Conservation (phyloP, 2,329 filamentous ascomycete species). For the Alternaria arbusti region DNA sequence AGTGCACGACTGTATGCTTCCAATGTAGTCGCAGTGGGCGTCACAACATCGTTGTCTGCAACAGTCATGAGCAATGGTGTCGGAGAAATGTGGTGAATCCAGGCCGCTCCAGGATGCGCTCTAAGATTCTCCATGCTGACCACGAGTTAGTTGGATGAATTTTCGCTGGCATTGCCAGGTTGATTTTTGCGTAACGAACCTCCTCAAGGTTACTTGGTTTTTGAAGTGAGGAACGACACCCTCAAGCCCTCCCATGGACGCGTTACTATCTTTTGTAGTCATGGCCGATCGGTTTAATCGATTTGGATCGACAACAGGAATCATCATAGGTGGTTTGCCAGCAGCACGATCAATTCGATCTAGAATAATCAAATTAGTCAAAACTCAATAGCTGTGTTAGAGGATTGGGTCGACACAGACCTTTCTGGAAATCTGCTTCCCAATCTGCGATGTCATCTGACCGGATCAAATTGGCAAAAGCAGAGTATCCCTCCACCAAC, state of each 20-base stretch:
- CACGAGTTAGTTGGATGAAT: background rate
- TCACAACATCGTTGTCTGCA: background rate
- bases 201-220: background rate
- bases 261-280: background rate
- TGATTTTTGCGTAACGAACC: background rate
- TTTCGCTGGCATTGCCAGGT: background rate
- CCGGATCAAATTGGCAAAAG: background rate
- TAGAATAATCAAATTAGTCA: background rate
- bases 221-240: background rate
- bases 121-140: background rate
- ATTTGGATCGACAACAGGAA: background rate
- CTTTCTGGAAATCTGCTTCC: background rate
- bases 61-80: conserved; percentile 1
- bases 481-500: background rate
- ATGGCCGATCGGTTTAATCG: background rate
- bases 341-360: background rate
- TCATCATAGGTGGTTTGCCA: background rate
- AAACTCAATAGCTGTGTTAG: background rate
- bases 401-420: background rate
- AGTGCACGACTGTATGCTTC: conserved; percentile 1
- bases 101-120: background rate
- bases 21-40: background rate
- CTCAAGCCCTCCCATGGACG: background rate
- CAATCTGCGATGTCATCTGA: background rate
- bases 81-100: conserved; percentile 3